These are phyloP conservation scores for Silene vulgaris DNA, from an alignment of 179 eudicot species.

Conservation along the genomic window DNA sequence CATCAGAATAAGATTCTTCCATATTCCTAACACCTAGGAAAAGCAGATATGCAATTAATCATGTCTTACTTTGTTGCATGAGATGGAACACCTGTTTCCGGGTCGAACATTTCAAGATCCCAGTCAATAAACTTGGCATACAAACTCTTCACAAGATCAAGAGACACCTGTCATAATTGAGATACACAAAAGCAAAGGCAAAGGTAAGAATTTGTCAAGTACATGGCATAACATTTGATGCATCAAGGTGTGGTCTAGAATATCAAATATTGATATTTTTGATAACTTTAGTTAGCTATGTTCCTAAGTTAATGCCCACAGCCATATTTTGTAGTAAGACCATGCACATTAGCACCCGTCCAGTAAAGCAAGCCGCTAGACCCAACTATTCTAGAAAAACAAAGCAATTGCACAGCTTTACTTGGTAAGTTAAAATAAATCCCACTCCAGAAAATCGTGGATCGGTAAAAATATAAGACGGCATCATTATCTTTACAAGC, in stretches of 20 bases:
- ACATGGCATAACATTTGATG: neutral
- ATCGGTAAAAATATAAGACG: neutral
- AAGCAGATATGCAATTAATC: constrained; percentile 16
- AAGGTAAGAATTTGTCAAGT: neutral
- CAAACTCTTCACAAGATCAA: constrained; percentile 91
- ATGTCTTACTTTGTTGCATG: constrained; percentile 78
- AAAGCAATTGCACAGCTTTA: constrained; percentile 7
- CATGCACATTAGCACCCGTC: neutral
- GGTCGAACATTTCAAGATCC: constrained; percentile 87
- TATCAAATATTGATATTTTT: neutral
- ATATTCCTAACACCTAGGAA: neutral
- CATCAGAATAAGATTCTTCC: constrained; percentile 18
- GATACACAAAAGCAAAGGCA: constrained; percentile 11
- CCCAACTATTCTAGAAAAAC: constrained; percentile 8
- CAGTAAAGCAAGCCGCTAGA: neutral
- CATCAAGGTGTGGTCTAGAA: neutral
- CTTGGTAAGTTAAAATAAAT: neutral
- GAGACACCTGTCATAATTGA: constrained; percentile 62
- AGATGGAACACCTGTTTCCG: constrained; percentile 68
- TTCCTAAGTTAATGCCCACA: neutral
- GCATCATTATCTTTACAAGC: neutral
- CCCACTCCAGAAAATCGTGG: constrained; percentile 4
- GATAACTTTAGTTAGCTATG: neutral
- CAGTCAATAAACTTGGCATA: constrained; percentile 98
- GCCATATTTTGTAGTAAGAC: neutral